Conservation (phyloP, 176 grass and related monocot genomes). For the Hordeum marinum region DNA sequence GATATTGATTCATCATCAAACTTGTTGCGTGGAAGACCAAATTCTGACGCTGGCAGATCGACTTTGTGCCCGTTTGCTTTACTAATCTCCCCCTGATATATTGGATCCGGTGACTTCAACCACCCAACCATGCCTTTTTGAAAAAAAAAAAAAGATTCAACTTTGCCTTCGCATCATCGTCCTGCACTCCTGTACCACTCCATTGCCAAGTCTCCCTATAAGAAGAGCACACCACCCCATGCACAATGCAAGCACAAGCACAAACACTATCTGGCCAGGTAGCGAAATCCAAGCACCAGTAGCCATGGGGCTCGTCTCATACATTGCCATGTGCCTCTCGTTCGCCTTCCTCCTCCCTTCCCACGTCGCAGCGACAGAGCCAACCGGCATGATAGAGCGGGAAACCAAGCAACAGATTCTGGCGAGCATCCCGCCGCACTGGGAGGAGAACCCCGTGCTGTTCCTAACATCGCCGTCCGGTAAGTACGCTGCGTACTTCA, state of each 20-base stretch:
- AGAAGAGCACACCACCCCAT: conserved; percentile 14
- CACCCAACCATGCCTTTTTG: conserved; percentile 21
- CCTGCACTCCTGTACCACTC: conserved; percentile 1
- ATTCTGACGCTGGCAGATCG: background rate
- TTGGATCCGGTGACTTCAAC: conserved; percentile 48
- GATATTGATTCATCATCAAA: background rate
- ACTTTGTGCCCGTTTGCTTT: background rate
- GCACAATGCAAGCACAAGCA: conserved; percentile 23
- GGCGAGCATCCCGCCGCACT: conserved; percentile 60
- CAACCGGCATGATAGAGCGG: conserved; percentile 52
- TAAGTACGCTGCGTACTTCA: conserved; percentile 62
- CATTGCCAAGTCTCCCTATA: conserved; percentile 17
- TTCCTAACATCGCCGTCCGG: conserved; percentile 73
- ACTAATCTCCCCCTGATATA: conserved; percentile 30
- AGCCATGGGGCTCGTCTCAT: conserved; percentile 23
- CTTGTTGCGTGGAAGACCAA: background rate
- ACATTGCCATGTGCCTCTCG: conserved; percentile 10
- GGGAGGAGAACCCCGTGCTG: conserved; percentile 40
- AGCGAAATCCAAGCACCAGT: background rate
- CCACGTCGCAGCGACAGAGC: background rate
- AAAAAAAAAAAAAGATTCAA: too few species aligned
- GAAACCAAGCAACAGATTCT: conserved; percentile 86
- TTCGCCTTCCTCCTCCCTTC: conserved; percentile 8
- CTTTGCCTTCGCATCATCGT: background rate
- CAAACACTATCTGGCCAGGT: background rate